Base-by-base conservation (phyloP, 129 eudicot genomes). In the Chrysanthemum lavandulifolium region DNA sequence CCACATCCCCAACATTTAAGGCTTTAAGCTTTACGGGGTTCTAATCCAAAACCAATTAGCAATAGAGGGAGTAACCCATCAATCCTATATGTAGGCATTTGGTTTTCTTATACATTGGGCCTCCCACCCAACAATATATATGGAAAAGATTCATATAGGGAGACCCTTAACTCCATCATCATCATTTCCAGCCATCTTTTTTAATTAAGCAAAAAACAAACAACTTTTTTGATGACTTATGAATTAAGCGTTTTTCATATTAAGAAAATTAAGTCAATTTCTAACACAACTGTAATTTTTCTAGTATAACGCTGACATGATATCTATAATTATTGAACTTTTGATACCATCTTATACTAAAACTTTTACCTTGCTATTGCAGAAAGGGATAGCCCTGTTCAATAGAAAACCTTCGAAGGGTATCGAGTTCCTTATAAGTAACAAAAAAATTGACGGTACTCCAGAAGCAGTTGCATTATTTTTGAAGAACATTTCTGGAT, bases 401-500 rank as follows among this genome's bases (percentile, higher is more conserved):
- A 94, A 94, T 58, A 80, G 96, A 73, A 94, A 94, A 84, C 97
- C 99, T 61, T 86, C 97, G 18, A 94, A 94, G 90, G 99, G 99
- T 49, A 88, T 94, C 33, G 99, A 94, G 29, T 94, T 90, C 63
- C 81, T 94, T 55, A 81, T 94, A 71, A 90, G 84, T 67, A 82
- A 86, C 80, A 86, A 90, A 69, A 94, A 90, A 68, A 62, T 94
- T 67, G 83, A 83, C 27, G 84, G 86, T 58, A 80, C 97, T 10
- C 91, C 99, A 0, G 99, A 94, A 86, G 92, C 81, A 59, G 99
- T 94, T 77, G 99, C 97, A 27, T 59, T 78, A 45, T 94, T 94
- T 78, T 80, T 94, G 80, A 94, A 94, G 82, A 90, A 82, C 71
- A 84, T 96, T 45, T 80, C 96, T 77, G 97, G 97, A 68, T 73